Conservation (phyloP, 345 rosid species). For the Populus alba region DNA sequence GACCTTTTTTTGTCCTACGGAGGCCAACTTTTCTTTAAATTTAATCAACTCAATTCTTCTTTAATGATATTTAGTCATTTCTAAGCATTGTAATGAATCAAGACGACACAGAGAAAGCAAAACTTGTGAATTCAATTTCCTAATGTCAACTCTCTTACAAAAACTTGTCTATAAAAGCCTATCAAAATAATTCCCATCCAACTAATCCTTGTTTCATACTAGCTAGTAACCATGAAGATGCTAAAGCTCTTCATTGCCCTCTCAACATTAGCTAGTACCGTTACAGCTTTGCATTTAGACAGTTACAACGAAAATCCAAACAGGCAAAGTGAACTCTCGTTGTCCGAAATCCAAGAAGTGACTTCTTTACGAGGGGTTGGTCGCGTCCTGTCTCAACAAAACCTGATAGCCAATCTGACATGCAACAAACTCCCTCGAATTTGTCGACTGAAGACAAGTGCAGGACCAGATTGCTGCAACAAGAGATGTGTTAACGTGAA, state of each 20-base stretch:
- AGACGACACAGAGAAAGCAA: constrained; percentile 15
- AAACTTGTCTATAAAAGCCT: not conserved
- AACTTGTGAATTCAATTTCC: constrained; percentile 15
- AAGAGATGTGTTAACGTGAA: constrained; percentile 33
- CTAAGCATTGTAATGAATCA: constrained; percentile 17
- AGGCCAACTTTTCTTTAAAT: constrained; percentile 14
- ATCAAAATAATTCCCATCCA: not conserved
- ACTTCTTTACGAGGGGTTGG: constrained; percentile 14
- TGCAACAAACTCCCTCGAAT: constrained; percentile 19
- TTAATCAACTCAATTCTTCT: constrained; percentile 13
- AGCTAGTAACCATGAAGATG: constrained; percentile 4
- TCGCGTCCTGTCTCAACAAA: not conserved
- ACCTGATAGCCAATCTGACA: not conserved
- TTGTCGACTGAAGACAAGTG: constrained; percentile 27
- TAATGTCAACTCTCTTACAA: constrained; percentile 15
- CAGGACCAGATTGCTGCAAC: constrained; percentile 38
- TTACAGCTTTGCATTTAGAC: not conserved
- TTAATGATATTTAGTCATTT: not conserved
- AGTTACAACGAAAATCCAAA: not conserved
- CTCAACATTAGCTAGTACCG: not conserved
- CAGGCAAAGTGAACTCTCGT: not conserved
- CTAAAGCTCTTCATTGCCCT: constrained; percentile 9
- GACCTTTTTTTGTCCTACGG: not conserved
- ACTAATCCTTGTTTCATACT: not conserved
- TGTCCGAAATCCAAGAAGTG: constrained; percentile 5